phyloP scores from a whole-genome alignment of 163 green algal species.

The Prototheca wickerhamii region DNA sequence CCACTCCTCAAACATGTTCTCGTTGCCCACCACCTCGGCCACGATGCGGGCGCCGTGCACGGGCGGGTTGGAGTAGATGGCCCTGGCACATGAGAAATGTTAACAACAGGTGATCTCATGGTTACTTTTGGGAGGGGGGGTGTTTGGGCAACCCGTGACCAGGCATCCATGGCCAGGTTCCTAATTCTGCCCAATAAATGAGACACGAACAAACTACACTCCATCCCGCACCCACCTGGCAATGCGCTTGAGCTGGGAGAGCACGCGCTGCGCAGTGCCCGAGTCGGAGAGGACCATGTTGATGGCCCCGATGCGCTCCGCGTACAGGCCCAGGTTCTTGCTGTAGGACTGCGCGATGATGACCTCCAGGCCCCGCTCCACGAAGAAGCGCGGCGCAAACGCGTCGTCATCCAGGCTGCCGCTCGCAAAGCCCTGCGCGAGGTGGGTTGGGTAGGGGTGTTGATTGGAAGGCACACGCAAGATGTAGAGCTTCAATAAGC shows the following conservation, averaged over 20 bases:
- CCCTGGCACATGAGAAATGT: not conserved
- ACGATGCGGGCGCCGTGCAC: conserved; percentile 86
- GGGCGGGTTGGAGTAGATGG: conserved; percentile 75
- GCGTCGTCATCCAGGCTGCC: conserved; percentile 71
- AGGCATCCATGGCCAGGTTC: not conserved
- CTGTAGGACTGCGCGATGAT: conserved; percentile 54
- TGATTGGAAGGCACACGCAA: not conserved
- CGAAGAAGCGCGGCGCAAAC: conserved; percentile 64
- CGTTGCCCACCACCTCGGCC: conserved; percentile 62
- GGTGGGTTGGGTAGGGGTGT: not conserved
- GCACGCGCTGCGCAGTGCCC: conserved; percentile 45
- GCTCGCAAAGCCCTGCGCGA: conserved; percentile 70
- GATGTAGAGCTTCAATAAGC: not conserved
- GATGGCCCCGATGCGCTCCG: conserved; percentile 67
- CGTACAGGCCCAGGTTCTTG: conserved; percentile 87
- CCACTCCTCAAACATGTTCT: conserved; percentile 58
- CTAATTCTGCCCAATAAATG: not conserved
- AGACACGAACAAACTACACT: not conserved
- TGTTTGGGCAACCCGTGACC: not conserved
- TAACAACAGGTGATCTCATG: not conserved
- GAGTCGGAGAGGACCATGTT: conserved; percentile 45
- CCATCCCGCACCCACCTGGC: conserved; percentile 24
- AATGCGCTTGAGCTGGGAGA: conserved; percentile 84
- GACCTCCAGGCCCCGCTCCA: conserved; percentile 66
- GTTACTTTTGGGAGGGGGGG: not conserved